Percentiles rank a stretch among this genome's conserved stretches.
Evolutionary conservation across 768 basidiomycete species (phyloP).

Genomic region (Agrocybe chaxingu): DNA sequence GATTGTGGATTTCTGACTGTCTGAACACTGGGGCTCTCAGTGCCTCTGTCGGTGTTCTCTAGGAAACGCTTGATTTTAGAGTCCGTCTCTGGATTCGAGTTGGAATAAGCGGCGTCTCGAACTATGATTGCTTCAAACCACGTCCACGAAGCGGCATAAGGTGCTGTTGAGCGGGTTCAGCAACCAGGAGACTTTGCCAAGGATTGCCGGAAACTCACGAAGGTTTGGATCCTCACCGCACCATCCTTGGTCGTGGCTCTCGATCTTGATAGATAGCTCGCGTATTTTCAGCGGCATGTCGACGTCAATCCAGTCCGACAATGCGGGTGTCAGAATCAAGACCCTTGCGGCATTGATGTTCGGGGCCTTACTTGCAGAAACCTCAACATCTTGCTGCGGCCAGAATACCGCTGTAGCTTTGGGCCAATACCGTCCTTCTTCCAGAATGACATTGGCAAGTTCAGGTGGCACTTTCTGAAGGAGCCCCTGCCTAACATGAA

Average conservation of each 20-base stretch:
- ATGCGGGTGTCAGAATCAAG: neutral
- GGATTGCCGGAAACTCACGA: constrained; percentile 14
- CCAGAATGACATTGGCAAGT: constrained; percentile 13
- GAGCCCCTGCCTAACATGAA: neutral
- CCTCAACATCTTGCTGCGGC: neutral
- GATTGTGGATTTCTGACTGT: constrained; percentile 12
- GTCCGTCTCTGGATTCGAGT: too few species aligned
- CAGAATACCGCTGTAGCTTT: neutral
- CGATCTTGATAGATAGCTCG: constrained; percentile 14
- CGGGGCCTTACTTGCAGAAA: neutral
- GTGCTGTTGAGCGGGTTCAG: constrained; percentile 13
- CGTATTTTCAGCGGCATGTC: constrained; percentile 7
- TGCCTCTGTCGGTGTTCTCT: neutral
- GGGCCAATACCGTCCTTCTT: constrained; percentile 17
- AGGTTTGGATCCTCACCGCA: constrained; percentile 15
- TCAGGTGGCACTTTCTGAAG: constrained; percentile 9
- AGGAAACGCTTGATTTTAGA: neutral
- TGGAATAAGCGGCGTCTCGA: constrained; percentile 9
- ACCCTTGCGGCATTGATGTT: neutral
- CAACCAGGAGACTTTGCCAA: neutral
- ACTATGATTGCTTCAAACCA: constrained; percentile 32
- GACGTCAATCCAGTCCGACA: neutral
- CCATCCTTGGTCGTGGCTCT: constrained; percentile 31
- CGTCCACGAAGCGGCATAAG: constrained; percentile 25
- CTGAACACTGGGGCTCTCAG: neutral